Evolutionary conservation across 192 early-diverging fungal genomes (phyloP), one percentile per base, ranked within the genome.

Genomic region (Umbelopsis ramanniana): DNA sequence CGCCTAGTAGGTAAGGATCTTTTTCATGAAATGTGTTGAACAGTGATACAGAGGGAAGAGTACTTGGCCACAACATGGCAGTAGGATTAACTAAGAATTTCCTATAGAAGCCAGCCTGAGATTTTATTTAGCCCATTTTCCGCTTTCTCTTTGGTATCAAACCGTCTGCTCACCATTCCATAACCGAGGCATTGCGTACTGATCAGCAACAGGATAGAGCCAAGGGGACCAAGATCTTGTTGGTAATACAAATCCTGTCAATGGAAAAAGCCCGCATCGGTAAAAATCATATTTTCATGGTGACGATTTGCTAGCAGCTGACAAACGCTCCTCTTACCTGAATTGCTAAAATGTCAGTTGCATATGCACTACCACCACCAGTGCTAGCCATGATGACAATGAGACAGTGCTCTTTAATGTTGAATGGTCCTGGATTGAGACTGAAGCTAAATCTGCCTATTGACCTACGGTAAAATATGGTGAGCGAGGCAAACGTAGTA

Each of bases 351-450:
- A 85, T 70, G 23, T 66, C 52, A 14, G 72, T 81, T 4, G 72
- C 82, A 63, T 79, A 75, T 11, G 82, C 84, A n/a, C 78, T 55
- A 40, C 67, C 78, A 21, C 73, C 74, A 19, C 79, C 85, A 6
- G 85, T 79, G 2, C 79, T 81, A 3, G 84, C 85, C 29, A 82
- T 79, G 14, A 86, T 77, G 35, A 71, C 71, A 33, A 82, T 76
- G 23, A 87, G 75, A 35, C 74, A 74, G 54, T 86, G 85, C 29
- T 86, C 85, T 35, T 86, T 86, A 8, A 73, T 72, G 57, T 80
- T 85, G 52, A 82, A 86, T 1, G 75, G 69, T 6, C 85, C 84
- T 0, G 85, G 84, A 12, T 86, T 86, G 4, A 86, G 55, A 19
- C 2, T 63, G 26, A 63, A 63, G 57, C 57, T 63, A 29, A 29